These are phyloP conservation scores for Tolypocladium endophyticum DNA, from an alignment of 2,329 filamentous ascomycete species.

Conservation along the genomic window DNA sequence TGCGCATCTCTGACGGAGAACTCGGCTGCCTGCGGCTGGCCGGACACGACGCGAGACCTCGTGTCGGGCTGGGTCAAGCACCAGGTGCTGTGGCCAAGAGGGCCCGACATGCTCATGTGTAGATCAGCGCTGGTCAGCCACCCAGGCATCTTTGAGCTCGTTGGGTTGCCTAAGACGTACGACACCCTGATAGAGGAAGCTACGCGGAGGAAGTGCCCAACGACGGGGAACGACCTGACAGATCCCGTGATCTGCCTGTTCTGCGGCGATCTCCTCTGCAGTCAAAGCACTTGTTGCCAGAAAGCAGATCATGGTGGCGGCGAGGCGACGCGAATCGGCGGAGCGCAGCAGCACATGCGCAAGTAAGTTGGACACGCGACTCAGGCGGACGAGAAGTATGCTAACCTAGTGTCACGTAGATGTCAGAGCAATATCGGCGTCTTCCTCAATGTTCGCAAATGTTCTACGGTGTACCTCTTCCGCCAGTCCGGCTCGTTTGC, in stretches of 20 bases:
- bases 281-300: constrained; percentile 85
- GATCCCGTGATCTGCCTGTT: constrained; percentile 90
- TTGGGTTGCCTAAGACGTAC: constrained; percentile 85
- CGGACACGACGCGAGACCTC: constrained; percentile 31
- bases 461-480: constrained; percentile 81
- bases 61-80: constrained; percentile 66
- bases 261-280: constrained; percentile 95
- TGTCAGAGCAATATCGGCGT: constrained; percentile 86
- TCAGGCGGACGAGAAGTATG: background rate
- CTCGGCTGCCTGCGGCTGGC: constrained; percentile 36
- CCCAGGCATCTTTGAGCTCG: constrained; percentile 85
- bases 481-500: constrained; percentile 73
- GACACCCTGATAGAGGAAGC: constrained; percentile 89
- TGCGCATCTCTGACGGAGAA: constrained; percentile 48
- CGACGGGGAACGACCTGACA: constrained; percentile 79
- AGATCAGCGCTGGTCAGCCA: constrained; percentile 52
- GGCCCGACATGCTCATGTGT: constrained; percentile 15
- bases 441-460: constrained; percentile 95
- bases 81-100: constrained; percentile 32
- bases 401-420: constrained; percentile 29
- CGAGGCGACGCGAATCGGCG: constrained; percentile 51
- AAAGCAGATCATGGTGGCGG: constrained; percentile 41
- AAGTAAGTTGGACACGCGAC: constrained; percentile 51
- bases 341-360: constrained; percentile 81
- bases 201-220: constrained; percentile 73